Conservation (phyloP, 768 basidiomycete species). For the Phylloporus rhodoxanthus region DNA sequence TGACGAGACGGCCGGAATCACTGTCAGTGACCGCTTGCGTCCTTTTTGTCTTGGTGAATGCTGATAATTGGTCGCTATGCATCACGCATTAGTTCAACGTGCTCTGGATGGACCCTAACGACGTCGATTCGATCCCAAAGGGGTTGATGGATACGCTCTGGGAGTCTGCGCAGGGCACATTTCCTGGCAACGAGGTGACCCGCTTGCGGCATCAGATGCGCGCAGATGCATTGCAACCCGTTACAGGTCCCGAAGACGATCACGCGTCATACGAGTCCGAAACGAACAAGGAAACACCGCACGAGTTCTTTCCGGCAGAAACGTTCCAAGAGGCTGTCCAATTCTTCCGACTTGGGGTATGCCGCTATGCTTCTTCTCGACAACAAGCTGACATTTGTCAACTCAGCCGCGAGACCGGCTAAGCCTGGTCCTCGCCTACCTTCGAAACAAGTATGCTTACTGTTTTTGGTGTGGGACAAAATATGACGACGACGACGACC, state of each 20-base stretch:
- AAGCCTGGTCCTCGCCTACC: constrained; percentile 60
- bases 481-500: constrained; percentile 56
- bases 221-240: constrained; percentile 59
- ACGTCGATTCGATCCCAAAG: constrained; percentile 59
- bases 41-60: background rate
- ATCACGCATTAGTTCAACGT: constrained; percentile 61
- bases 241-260: constrained; percentile 32
- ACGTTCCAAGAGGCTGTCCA: constrained; percentile 60
- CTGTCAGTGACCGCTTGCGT: constrained; percentile 27
- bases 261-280: constrained; percentile 22
- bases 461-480: constrained; percentile 88
- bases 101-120: constrained; percentile 67
- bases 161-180: constrained; percentile 30
- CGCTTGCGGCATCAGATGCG: constrained; percentile 73
- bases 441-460: constrained; percentile 66
- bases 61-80: constrained; percentile 1
- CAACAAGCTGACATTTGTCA: constrained; percentile 10
- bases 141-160: constrained; percentile 56
- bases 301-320: constrained; percentile 44
- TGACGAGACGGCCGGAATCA: constrained; percentile 66
- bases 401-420: constrained; percentile 67
- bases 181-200: constrained; percentile 27
- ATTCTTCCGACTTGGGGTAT: constrained; percentile 62
- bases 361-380: constrained; percentile 13
- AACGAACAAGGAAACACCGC: constrained; percentile 18